Evolutionary conservation across 2,329 filamentous ascomycete species (phyloP).

Genomic region (Emmonsia crescens): DNA sequence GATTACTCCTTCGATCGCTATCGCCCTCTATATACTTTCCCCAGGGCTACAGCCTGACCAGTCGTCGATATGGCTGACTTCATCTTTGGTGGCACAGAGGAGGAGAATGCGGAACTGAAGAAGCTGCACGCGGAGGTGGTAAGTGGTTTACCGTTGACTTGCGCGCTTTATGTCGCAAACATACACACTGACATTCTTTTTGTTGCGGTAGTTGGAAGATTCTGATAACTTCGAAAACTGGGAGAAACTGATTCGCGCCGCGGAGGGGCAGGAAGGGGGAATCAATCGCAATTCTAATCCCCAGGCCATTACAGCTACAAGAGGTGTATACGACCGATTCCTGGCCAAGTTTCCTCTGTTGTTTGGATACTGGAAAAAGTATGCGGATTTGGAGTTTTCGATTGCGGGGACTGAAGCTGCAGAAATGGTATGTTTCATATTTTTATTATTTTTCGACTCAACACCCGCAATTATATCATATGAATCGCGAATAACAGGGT

Average conservation of each 20-base stretch:
- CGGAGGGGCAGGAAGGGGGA: slow-evolving; percentile 78
- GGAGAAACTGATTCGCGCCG: slow-evolving; percentile 81
- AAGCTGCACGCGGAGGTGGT: slow-evolving; percentile 70
- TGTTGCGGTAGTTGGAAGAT: slow-evolving; percentile 46
- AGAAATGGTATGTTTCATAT: slow-evolving; percentile 61
- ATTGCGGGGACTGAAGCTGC: slow-evolving; percentile 94
- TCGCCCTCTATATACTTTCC: neutral
- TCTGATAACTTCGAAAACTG: slow-evolving; percentile 88
- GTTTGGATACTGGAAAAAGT: slow-evolving; percentile 99
- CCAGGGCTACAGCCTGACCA: neutral
- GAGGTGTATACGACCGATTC: slow-evolving; percentile 83
- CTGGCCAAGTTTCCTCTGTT: slow-evolving; percentile 89
- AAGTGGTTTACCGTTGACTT: slow-evolving; percentile 29
- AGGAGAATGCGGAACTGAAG: slow-evolving; percentile 72
- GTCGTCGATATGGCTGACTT: slow-evolving; percentile 55
- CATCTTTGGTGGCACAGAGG: slow-evolving; percentile 61
- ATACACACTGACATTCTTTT: slow-evolving; percentile 1
- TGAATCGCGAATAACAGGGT: neutral
- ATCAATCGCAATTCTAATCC: slow-evolving; percentile 95
- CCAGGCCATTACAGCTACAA: slow-evolving; percentile 75
- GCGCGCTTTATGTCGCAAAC: slow-evolving; percentile 8
- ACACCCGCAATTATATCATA: neutral
- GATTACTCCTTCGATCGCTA: neutral
- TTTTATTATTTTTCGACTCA: slow-evolving; percentile 1
- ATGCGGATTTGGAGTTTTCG: slow-evolving; percentile 93